Evolutionary conservation across 2,329 filamentous ascomycete species (phyloP).

Genomic region (Fusarium incarnatum): DNA sequence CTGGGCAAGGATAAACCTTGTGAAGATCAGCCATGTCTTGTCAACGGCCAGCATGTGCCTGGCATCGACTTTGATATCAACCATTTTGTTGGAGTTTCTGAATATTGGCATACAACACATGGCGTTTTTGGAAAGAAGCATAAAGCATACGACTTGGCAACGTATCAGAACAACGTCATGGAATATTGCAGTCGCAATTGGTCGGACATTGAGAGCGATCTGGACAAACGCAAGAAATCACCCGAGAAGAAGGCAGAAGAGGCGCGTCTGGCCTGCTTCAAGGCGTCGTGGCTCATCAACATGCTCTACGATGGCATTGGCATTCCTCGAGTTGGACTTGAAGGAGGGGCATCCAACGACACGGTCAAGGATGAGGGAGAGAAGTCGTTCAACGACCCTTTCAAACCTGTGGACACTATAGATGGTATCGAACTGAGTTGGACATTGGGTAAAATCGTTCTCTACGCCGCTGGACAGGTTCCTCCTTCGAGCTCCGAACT

Average conservation of each 20-base stretch:
- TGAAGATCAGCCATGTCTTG: slow-evolving; percentile 82
- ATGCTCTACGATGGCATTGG: slow-evolving; percentile 96
- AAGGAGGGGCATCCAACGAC: slow-evolving; percentile 73
- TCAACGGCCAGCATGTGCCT: slow-evolving; percentile 92
- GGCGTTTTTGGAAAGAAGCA: slow-evolving; percentile 86
- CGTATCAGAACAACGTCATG: slow-evolving; percentile 86
- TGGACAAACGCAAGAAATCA: slow-evolving; percentile 75
- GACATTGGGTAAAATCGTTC: slow-evolving; percentile 95
- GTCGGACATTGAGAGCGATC: slow-evolving; percentile 75
- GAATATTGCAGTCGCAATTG: slow-evolving; percentile 89
- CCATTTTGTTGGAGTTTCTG: slow-evolving; percentile 96
- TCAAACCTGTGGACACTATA: slow-evolving; percentile 94
- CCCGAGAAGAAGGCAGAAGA: slow-evolving; percentile 82
- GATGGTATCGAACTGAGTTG: slow-evolving; percentile 93
- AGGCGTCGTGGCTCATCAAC: slow-evolving; percentile 97
- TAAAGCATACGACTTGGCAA: slow-evolving; percentile 88
- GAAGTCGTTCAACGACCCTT: slow-evolving; percentile 81
- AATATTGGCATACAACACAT: slow-evolving; percentile 99
- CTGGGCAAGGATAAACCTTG: slow-evolving; percentile 91
- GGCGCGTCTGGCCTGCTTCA: slow-evolving; percentile 93
- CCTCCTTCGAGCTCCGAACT: slow-evolving; percentile 69
- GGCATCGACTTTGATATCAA: slow-evolving; percentile 98
- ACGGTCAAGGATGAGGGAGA: slow-evolving; percentile 77
- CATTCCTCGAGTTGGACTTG: slow-evolving; percentile 85
- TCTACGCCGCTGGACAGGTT: slow-evolving; percentile 92